Evolutionary conservation across 257 asterid species (phyloP), one percentile per base, ranked within the genome.

Genomic region (Solanum tacnaense): DNA sequence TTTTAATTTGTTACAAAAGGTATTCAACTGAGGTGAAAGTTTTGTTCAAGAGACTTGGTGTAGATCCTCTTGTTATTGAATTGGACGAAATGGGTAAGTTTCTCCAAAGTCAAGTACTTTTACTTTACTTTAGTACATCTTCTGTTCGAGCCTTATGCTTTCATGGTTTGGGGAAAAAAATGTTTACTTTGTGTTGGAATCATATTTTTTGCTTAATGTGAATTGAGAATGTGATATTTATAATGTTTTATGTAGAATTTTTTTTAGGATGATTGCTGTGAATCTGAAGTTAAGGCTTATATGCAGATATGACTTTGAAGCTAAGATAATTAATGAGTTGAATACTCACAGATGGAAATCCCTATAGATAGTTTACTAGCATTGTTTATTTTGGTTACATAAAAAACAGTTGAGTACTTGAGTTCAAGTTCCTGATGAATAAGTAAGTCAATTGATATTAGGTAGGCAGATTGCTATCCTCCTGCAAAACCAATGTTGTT

Each of bases 1-100:
- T 21, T n/a, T 72, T 87, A 85, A 27, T 29, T 83, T 85, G 86
- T 86, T 34, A 7, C 65, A 20, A 56, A 82, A 96, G 98, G 91
- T 95, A 94, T 86, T 95, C 98, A 23, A 78, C 95, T 83, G 96
- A 95, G 94, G 98, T 96, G 94, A 97, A 96, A 86, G 87, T 93
- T 58, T 89, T 97, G 95, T 95, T 97, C 78, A 95, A 92, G 93
- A 93, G 90, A 86, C 93, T 94, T 74, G 98, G 95, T 15, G 98
- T 90, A 92, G 96, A 95, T 81, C 97, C 98, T 36, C 89, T 93
- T 88, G 97, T 96, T 62, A 82, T 96, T 90, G 99, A 96, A 88
- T 92, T 96, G 95, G 98, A 97, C 81, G 91, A 90, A 90, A 88
- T 96, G 92, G 98, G 98, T 95, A 90, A 31, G 92, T 20, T 89